Conservation (phyloP, 2,329 filamentous ascomycete species). For the Metarhizium rileyi region DNA sequence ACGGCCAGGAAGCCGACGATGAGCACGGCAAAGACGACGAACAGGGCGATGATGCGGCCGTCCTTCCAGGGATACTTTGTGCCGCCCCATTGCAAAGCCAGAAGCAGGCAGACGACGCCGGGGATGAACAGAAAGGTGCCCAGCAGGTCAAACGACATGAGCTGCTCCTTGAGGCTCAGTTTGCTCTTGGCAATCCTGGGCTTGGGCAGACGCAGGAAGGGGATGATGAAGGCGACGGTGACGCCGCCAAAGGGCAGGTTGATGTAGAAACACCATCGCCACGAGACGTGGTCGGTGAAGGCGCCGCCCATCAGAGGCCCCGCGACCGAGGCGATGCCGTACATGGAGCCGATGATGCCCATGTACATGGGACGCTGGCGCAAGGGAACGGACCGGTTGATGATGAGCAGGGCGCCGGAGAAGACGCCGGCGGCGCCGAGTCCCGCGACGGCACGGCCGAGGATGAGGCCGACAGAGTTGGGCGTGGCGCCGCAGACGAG, state of each 20-base stretch:
- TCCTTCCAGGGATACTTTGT: slow-evolving; percentile 20
- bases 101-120: slow-evolving; percentile 34
- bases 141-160: slow-evolving; percentile 12
- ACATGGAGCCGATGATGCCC: slow-evolving; percentile 31
- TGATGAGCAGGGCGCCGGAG: slow-evolving; percentile 33
- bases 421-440: slow-evolving; percentile 36
- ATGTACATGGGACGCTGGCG: slow-evolving; percentile 23
- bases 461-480: slow-evolving; percentile 22
- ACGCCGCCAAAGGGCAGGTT: slow-evolving; percentile 28
- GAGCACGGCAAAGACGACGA: slow-evolving; percentile 7
- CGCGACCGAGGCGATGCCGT: slow-evolving; percentile 32
- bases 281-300: slow-evolving; percentile 25
- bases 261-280: slow-evolving; percentile 33
- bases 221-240: slow-evolving; percentile 21
- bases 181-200: slow-evolving; percentile 10
- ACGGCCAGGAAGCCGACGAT: slow-evolving; percentile 20
- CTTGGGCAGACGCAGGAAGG: slow-evolving; percentile 11
- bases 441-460: slow-evolving; percentile 25
- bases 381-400: slow-evolving; percentile 27
- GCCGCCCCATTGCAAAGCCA: slow-evolving; percentile 42
- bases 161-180: slow-evolving; percentile 2
- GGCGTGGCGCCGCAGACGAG: slow-evolving; percentile 22
- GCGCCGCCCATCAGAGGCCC: slow-evolving; percentile 25
- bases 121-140: slow-evolving; percentile 23
- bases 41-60: slow-evolving; percentile 8